These are phyloP conservation scores for Coemansia sp. DNA, from an alignment of 192 early-diverging fungal genomes.

Conservation along the genomic window DNA sequence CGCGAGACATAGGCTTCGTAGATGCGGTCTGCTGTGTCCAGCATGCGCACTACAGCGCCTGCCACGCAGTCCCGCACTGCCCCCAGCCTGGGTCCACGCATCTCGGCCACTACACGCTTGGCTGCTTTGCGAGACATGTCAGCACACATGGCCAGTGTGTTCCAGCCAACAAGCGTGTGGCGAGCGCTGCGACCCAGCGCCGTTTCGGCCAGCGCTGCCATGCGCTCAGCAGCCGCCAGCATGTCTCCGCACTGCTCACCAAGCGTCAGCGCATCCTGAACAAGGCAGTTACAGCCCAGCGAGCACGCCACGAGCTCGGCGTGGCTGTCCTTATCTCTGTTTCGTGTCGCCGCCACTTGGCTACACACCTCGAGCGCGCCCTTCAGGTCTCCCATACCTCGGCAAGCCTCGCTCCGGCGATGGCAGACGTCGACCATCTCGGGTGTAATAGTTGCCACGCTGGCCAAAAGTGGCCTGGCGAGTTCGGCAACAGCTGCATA, in stretches of 20 bases:
- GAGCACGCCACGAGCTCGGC: conserved; percentile 3
- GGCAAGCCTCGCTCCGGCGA: background rate
- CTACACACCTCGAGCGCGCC: background rate
- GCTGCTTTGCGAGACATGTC: conserved; percentile 25
- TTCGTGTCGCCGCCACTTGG: background rate
- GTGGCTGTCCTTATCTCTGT: background rate
- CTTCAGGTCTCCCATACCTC: background rate
- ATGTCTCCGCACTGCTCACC: background rate
- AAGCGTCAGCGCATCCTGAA: background rate
- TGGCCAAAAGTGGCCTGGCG: background rate
- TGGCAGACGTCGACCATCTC: conserved; percentile 1
- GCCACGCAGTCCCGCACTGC: background rate
- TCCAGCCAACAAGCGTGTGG: conserved; percentile 40
- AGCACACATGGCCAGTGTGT: conserved; percentile 33
- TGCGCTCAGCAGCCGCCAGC: background rate
- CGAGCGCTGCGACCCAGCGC: conserved; percentile 11
- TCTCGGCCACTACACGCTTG: conserved; percentile 3
- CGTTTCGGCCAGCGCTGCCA: background rate
- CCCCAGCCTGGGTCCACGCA: conserved; percentile 2
- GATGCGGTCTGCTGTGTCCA: conserved; percentile 19
- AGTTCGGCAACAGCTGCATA: conserved; percentile 17
- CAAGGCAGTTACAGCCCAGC: conserved; percentile 6
- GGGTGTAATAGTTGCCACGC: background rate
- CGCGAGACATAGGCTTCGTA: conserved; percentile 37
- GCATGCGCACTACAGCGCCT: background rate